Conservation (phyloP, 768 basidiomycete species). For the Naematelia encephala region DNA sequence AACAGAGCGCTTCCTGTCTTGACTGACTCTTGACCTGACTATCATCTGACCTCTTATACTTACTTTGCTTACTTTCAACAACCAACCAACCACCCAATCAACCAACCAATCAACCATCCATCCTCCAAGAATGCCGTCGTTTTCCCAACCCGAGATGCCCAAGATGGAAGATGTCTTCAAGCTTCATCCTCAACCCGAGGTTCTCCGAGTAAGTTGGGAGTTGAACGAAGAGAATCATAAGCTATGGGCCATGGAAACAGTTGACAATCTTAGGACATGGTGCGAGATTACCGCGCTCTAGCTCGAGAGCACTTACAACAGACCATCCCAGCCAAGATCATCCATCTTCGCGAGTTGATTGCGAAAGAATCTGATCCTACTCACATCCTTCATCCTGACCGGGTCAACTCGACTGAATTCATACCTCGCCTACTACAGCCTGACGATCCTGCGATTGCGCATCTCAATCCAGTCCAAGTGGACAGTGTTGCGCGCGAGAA, state of each 20-base stretch:
- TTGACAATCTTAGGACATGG: conserved; percentile 40
- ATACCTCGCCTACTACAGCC: conserved; percentile 20
- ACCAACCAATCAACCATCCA: too few species aligned
- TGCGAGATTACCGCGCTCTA: conserved; percentile 15
- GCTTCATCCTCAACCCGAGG: conserved; percentile 20
- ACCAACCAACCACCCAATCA: too few species aligned
- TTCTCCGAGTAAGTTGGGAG: conserved; percentile 23
- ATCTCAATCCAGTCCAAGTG: neutral
- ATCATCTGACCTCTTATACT: too few species aligned
- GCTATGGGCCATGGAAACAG: too few species aligned
- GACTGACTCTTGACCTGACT: too few species aligned
- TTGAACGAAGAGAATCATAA: neutral
- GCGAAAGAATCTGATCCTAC: conserved; percentile 25
- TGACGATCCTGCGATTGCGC: conserved; percentile 3
- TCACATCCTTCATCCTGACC: conserved; percentile 18
- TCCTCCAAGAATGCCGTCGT: conserved; percentile 23
- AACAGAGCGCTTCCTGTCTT: too few species aligned
- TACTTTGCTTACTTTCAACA: neutral
- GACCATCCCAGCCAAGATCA: conserved; percentile 32
- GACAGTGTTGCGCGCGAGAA: neutral
- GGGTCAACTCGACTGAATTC: conserved; percentile 4
- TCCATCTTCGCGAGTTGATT: conserved; percentile 22
- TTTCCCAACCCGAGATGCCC: conserved; percentile 14
- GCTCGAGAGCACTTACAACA: conserved; percentile 31
- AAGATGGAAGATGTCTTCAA: conserved; percentile 34